Percentiles rank a stretch among this genome's conserved stretches.
These are phyloP conservation scores for Toxicodendron radicans DNA, from an alignment of 345 rosid species.

Conservation along the genomic window DNA sequence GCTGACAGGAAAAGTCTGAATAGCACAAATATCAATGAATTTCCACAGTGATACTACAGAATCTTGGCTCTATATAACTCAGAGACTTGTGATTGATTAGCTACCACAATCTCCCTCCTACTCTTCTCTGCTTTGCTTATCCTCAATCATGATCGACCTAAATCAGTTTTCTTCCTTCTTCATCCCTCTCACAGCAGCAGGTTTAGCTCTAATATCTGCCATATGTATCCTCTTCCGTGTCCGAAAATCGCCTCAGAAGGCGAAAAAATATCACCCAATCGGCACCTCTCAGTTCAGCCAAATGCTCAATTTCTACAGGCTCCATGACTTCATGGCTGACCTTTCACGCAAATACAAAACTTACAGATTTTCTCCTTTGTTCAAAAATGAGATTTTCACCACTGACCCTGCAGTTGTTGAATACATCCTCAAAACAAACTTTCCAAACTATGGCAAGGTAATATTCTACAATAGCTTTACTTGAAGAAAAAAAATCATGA, in stretches of 20 bases:
- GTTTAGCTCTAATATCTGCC: not conserved
- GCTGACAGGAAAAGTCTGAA: no score
- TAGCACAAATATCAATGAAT: no score
- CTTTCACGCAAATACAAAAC: slow-evolving; percentile 9
- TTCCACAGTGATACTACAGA: no score
- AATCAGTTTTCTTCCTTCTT: not conserved
- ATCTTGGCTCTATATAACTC: no score
- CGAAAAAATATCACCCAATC: slow-evolving; percentile 2
- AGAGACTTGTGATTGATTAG: no score
- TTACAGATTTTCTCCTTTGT: not conserved
- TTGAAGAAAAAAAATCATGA: no score
- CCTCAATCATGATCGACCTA: not conserved
- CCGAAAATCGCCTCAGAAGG: not conserved
- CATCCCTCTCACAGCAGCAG: not conserved
- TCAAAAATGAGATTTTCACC: slow-evolving; percentile 16
- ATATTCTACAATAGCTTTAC: no score
- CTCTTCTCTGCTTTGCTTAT: no score
- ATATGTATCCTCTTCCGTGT: not conserved
- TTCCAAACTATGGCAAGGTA: no score
- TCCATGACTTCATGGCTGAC: slow-evolving; percentile 7
- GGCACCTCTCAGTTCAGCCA: not conserved
- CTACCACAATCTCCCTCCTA: no score
- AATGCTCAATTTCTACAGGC: slow-evolving; percentile 1
- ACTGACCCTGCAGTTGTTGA: slow-evolving; percentile 29
- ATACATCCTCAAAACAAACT: slow-evolving; percentile 35